Conservation (phyloP, 208 protist genomes). For the Endotrypanum monterogeii region DNA sequence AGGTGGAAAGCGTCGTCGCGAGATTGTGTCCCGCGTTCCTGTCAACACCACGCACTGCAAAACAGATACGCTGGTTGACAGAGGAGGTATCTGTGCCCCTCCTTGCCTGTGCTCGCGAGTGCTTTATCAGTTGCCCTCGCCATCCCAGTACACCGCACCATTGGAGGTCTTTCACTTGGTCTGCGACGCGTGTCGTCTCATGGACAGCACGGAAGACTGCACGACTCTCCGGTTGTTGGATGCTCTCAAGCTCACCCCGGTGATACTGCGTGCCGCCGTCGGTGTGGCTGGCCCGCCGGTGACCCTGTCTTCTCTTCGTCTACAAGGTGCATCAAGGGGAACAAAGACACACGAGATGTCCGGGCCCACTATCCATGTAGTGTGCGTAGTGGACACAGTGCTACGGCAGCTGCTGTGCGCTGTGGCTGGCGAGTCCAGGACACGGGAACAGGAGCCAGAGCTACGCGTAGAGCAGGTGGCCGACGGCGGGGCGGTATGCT, state of each 20-base stretch:
- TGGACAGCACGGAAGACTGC: conserved; percentile 6
- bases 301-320: not conserved
- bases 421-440: conserved; percentile 35
- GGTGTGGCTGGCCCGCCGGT: not conserved
- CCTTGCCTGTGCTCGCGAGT: not conserved
- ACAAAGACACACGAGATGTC: not conserved
- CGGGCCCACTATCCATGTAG: conserved; percentile 1
- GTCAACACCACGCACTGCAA: not conserved
- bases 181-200: not conserved
- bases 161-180: not conserved
- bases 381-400: conserved; percentile 38
- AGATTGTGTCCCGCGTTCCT: not conserved
- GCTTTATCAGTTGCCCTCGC: not conserved
- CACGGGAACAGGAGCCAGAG: conserved; percentile 68
- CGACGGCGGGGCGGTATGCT: conserved; percentile 30
- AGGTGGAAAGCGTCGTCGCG: not conserved
- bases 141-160: not conserved
- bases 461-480: conserved; percentile 20
- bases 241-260: conserved; percentile 41
- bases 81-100: not conserved
- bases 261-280: conserved; percentile 24
- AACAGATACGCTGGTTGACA: not conserved
- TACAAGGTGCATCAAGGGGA: not conserved
- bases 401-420: conserved; percentile 38
- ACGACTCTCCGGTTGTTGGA: conserved; percentile 34